These are phyloP conservation scores for Leptographium lundbergii DNA, from an alignment of 2,329 filamentous ascomycete species.

Conservation along the genomic window DNA sequence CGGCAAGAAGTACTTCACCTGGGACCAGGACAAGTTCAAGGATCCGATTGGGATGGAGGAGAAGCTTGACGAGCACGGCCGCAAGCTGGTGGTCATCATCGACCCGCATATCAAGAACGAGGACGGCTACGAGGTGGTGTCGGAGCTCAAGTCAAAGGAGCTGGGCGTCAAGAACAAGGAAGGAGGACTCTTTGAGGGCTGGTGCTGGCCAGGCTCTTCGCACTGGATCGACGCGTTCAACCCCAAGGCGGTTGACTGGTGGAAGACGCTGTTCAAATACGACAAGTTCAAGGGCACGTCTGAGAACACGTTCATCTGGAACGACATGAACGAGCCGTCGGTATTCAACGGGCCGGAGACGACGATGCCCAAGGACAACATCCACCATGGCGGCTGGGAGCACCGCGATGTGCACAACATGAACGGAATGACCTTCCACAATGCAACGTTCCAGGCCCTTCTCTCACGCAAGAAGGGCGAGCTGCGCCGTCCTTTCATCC, in stretches of 20 bases:
- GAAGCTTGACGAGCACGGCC: constrained; percentile 70
- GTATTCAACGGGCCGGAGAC: constrained; percentile 98
- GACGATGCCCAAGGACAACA: constrained; percentile 97
- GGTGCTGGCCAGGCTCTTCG: constrained; percentile 97
- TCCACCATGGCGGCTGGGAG: constrained; percentile 87
- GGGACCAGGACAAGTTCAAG: constrained; percentile 79
- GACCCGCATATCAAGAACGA: constrained; percentile 97
- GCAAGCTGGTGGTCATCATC: constrained; percentile 88
- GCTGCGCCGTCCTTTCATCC: constrained; percentile 72
- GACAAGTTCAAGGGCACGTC: constrained; percentile 75
- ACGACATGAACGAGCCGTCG: constrained; percentile 99
- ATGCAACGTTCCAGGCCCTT: constrained; percentile 81
- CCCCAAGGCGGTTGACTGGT: constrained; percentile 83
- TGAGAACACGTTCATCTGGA: constrained; percentile 90
- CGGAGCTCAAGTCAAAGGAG: constrained; percentile 73
- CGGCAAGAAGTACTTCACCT: constrained; percentile 96
- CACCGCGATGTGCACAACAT: constrained; percentile 94
- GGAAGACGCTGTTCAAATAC: constrained; percentile 79
- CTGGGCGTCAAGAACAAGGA: constrained; percentile 86
- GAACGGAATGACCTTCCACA: constrained; percentile 90
- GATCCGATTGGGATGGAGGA: constrained; percentile 81
- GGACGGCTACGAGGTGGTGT: constrained; percentile 60
- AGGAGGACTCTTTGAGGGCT: constrained; percentile 78
- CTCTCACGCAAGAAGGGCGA: constrained; percentile 78
- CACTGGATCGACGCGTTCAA: constrained; percentile 97